A percentile compares a stretch with the other conserved stretches of the same genome.
Evolutionary conservation across 306 rosid species (phyloP).

Genomic region (Arachis stenosperma): DNA sequence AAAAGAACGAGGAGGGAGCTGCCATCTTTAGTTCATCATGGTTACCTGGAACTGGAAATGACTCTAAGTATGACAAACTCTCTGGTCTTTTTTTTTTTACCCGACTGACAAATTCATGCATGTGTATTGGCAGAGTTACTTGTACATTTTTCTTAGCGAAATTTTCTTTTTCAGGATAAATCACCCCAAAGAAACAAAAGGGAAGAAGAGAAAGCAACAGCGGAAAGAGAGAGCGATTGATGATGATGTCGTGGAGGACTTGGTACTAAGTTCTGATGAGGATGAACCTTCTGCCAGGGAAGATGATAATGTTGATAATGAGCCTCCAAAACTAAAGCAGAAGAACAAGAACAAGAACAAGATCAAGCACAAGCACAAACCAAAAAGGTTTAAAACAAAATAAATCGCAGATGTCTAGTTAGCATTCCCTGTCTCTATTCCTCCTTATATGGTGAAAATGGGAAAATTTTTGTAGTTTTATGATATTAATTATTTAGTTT

Average conservation of each 20-base stretch:
- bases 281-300: conserved; percentile 42
- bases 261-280: conserved; percentile 80
- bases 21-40: conserved; percentile 79
- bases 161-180: conserved; percentile 52
- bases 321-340: conserved; percentile 45
- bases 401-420: conserved; percentile 39
- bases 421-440: conserved; percentile 10
- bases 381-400: conserved; percentile 45
- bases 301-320: conserved; percentile 33
- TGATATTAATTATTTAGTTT: not conserved
- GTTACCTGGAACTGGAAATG: conserved; percentile 91
- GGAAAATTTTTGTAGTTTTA: conserved; percentile 41
- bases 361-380: conserved; percentile 41
- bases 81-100: conserved; percentile 31
- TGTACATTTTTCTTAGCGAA: conserved; percentile 13
- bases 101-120: conserved; percentile 14
- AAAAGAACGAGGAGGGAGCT: conserved; percentile 55
- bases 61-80: conserved; percentile 50
- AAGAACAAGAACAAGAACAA: not conserved
- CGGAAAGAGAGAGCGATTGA: conserved; percentile 53
- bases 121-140: conserved; percentile 20
- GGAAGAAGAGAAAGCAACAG: conserved; percentile 50
- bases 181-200: conserved; percentile 49
- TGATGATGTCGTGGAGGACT: conserved; percentile 86
- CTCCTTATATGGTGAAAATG: conserved; percentile 23